Percentiles rank a stretch among this genome's conserved stretches.
These are phyloP conservation scores for Aspergillus intermedius DNA, from an alignment of 2,329 filamentous ascomycete species.

Conservation along the genomic window DNA sequence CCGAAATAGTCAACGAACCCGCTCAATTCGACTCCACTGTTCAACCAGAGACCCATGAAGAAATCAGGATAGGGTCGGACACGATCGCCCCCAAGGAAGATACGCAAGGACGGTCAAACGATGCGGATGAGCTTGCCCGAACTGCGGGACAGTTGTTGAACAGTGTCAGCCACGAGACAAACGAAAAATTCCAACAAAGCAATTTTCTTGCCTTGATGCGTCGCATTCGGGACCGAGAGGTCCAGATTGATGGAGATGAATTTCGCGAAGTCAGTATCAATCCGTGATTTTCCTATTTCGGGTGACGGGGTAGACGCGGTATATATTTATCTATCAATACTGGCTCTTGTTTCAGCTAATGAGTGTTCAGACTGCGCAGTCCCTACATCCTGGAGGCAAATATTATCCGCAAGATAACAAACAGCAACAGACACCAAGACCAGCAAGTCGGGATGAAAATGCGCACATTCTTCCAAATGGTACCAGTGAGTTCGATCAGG, in stretches of 20 bases:
- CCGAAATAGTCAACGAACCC: conserved; percentile 10
- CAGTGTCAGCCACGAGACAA: conserved; percentile 61
- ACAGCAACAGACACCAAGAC: conserved; percentile 3
- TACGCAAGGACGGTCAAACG: conserved; percentile 29
- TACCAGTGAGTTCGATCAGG: conserved; percentile 20
- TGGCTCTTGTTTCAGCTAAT: conserved; percentile 31
- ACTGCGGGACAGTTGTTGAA: conserved; percentile 67
- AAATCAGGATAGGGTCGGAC: conserved; percentile 39
- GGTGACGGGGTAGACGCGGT: conserved; percentile 32
- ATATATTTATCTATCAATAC: conserved; percentile 23
- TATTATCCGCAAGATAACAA: conserved; percentile 36
- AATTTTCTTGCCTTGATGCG: conserved; percentile 73
- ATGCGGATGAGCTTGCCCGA: conserved; percentile 62
- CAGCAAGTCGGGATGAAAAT: conserved; percentile 1
- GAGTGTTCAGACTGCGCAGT: conserved; percentile 30
- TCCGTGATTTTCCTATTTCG: conserved; percentile 32
- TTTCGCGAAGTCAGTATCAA: conserved; percentile 42
- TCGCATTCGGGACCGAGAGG: conserved; percentile 63
- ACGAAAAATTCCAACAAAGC: conserved; percentile 70
- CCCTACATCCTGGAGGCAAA: conserved; percentile 42
- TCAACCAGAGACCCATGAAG: conserved; percentile 14
- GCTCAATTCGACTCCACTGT: conserved; percentile 10
- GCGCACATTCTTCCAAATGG: conserved; percentile 7
- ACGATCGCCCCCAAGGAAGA: conserved; percentile 33
- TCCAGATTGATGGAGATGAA: conserved; percentile 63